Evolutionary conservation across 176 grass and related monocot genomes (phyloP).

Genomic region (Hordeum vulgare): MorexV3_pseudomolecules_assembly NC_058524.1:82608804-82609303

Average conservation of each 20-base stretch:
- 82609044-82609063: slow-evolving; percentile 57
- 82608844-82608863: slow-evolving; percentile 39
- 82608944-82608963: slow-evolving; percentile 46
- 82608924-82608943: slow-evolving; percentile 6
- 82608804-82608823: slow-evolving; percentile 41
- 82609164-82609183: background rate
- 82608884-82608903: slow-evolving; percentile 42
- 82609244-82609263: slow-evolving; percentile 12
- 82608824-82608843: slow-evolving; percentile 26
- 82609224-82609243: slow-evolving; percentile 59
- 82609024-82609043: background rate
- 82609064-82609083: slow-evolving; percentile 72
- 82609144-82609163: background rate
- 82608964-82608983: background rate
- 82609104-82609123: slow-evolving; percentile 56
- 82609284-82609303: slow-evolving; percentile 51
- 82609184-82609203: slow-evolving; percentile 20
- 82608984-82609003: background rate
- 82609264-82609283: slow-evolving; percentile 62
- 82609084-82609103: slow-evolving; percentile 63
- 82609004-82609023: background rate
- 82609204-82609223: slow-evolving; percentile 49
- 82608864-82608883: slow-evolving; percentile 35
- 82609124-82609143: background rate
- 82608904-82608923: slow-evolving; percentile 42